phyloP scores from a whole-genome alignment of 2,329 filamentous ascomycete genomes.

The Pleoardoris graminearum region DNA sequence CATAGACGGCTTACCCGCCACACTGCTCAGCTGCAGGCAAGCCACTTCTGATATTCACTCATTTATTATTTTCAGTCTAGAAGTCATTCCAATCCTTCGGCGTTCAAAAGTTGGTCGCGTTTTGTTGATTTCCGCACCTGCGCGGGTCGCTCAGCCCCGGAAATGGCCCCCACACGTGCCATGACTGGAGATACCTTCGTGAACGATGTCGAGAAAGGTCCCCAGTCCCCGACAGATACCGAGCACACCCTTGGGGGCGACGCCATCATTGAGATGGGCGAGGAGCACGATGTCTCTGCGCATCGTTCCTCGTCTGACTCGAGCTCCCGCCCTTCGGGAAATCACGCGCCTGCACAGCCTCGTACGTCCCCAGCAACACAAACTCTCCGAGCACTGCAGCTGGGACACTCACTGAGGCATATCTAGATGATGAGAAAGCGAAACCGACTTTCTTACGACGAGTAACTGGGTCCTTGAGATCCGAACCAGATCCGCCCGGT shows the following conservation, averaged over 20 bases:
- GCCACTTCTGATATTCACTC: constrained; percentile 23
- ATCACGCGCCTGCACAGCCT: constrained; percentile 35
- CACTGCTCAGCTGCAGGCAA: constrained; percentile 19
- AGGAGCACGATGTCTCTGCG: constrained; percentile 20
- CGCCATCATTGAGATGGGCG: constrained; percentile 36
- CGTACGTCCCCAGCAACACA: constrained; percentile 26
- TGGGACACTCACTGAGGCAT: constrained; percentile 15
- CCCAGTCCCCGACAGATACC: constrained; percentile 35
- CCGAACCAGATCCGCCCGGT: constrained; percentile 31
- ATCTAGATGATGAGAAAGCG: constrained; percentile 26
- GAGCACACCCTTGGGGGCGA: constrained; percentile 35
- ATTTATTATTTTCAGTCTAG: constrained; percentile 20
- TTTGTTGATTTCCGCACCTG: constrained; percentile 10
- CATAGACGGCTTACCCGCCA: constrained; percentile 33
- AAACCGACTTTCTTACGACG: constrained; percentile 30
- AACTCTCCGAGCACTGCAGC: background rate
- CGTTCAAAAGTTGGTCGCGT: constrained; percentile 12
- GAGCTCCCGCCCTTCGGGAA: constrained; percentile 16
- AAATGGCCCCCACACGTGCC: constrained; percentile 34
- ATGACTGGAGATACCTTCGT: constrained; percentile 40
- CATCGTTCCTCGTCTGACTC: constrained; percentile 17
- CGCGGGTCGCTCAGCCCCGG: constrained; percentile 18
- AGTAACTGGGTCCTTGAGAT: constrained; percentile 36
- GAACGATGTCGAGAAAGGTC: constrained; percentile 26
- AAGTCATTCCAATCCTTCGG: constrained; percentile 7